Evolutionary conservation across 768 basidiomycete species (phyloP).

Genomic region (Collybia sordida): DNA sequence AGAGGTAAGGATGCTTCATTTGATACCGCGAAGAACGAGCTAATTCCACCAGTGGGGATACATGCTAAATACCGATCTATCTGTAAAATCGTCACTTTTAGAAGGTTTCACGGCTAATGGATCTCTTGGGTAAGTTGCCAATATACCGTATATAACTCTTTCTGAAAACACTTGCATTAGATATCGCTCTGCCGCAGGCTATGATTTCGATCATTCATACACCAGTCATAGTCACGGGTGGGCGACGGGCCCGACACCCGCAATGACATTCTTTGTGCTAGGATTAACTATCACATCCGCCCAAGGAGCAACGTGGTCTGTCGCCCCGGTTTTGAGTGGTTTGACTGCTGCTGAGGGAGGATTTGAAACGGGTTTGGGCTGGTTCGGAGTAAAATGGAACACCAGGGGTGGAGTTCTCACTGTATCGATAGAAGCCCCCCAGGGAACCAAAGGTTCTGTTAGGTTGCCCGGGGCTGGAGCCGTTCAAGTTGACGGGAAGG

Average conservation of each 20-base stretch:
- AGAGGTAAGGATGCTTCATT: constrained; percentile 10
- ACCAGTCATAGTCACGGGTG: constrained; percentile 50
- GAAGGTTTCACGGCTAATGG: constrained; percentile 50
- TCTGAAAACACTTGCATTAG: constrained; percentile 11
- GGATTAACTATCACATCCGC: constrained; percentile 42
- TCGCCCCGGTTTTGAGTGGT: constrained; percentile 43
- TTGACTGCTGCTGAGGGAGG: constrained; percentile 42
- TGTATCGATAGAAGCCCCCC: constrained; percentile 22
- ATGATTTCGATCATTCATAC: constrained; percentile 45
- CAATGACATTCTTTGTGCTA: constrained; percentile 46
- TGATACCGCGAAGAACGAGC: neutral
- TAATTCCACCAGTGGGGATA: constrained; percentile 39
- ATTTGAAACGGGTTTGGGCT: constrained; percentile 43
- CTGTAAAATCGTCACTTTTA: constrained; percentile 38
- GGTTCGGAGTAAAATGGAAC: constrained; percentile 43
- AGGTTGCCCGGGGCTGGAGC: constrained; percentile 24
- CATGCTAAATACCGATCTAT: constrained; percentile 45
- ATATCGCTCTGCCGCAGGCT: constrained; percentile 44
- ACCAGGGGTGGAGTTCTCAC: constrained; percentile 13
- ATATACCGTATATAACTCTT: neutral
- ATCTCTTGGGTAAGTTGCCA: constrained; percentile 37
- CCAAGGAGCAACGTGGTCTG: constrained; percentile 39
- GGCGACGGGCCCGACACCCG: constrained; percentile 48
- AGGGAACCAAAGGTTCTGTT: constrained; percentile 23
- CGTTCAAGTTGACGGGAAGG: constrained; percentile 17